Base-by-base conservation (phyloP, 768 basidiomycete genomes). In the Albatrellus ellisii region DNA sequence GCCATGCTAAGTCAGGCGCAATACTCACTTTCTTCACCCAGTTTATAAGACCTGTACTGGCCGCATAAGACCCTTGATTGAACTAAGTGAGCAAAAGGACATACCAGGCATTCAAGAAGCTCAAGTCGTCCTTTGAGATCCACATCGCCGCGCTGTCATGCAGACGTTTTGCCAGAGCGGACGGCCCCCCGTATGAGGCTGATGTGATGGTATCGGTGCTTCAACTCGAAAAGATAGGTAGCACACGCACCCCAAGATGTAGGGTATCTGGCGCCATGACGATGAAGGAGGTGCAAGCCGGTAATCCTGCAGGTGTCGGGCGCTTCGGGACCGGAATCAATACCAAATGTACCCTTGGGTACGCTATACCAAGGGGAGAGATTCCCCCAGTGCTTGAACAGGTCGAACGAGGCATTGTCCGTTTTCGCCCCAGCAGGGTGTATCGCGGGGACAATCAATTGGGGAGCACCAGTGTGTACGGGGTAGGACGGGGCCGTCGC, bases 281-380 rank as follows among this genome's bases (percentile, higher is more conserved):
- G 67, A 56, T 89, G 86, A 54, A 90, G 58, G 46, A 89, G 61
- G 58, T 89, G 84, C 47, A 89, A 57, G 2, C 79, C 85, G 26
- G 77, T 83, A 27, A 89, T 59, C 9, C 66, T 62, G 54, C 87
- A 90, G 4, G 67, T 74, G 20, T 76, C 66, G 4, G 87, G 87
- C 1, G 75, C 67, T 27, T 75, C 78, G 0, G 84, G 77, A 4
- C 68, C 67, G 0, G 84, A 79, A 49, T 87, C 72, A 8, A 88
- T 48, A 0, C 87, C 86, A 59, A 87, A 90, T 1, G 71, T 63
- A 10, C 66, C 70, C 32, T 62, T 65, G 14, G 66, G 65, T 15
- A 85, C 76, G 48, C 79, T 84, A 56, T 79, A 89, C 87, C 87
- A 90, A 9, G 87, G 87, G 1, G 80, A 79, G 31, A 87, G 57